phyloP scores from a whole-genome alignment of 2,329 filamentous ascomycete species.

The Sarocladium kiliense region DNA sequence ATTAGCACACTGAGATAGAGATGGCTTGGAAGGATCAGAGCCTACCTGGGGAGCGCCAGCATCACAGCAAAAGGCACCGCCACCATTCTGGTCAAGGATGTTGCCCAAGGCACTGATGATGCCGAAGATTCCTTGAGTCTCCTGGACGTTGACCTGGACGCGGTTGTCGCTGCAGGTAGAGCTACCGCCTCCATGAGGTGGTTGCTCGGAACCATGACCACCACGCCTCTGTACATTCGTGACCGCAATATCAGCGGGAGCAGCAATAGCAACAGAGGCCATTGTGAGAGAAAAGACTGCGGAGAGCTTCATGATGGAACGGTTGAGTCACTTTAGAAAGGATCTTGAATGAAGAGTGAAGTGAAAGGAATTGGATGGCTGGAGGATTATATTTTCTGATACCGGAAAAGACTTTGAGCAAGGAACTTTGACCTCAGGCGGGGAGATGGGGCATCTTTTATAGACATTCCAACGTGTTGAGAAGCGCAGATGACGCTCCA shows the following conservation, averaged over 20 bases:
- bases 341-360: neutral
- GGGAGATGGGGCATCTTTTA: neutral
- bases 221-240: neutral
- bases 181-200: neutral
- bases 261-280: slow-evolving; percentile 3
- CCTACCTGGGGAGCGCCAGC: slow-evolving; percentile 4
- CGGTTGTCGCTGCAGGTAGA: slow-evolving; percentile 3
- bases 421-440: neutral
- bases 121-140: slow-evolving; percentile 1
- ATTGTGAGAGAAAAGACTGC: slow-evolving; percentile 1
- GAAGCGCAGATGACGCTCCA: neutral
- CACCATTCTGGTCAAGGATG: slow-evolving; percentile 1
- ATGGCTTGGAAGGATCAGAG: neutral
- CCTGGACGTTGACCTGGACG: slow-evolving; percentile 8
- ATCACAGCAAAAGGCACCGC: slow-evolving; percentile 5
- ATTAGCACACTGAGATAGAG: too few relatives aligned
- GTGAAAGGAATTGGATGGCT: neutral
- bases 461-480: neutral
- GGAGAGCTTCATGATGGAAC: slow-evolving; percentile 4
- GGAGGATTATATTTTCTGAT: neutral
- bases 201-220: neutral
- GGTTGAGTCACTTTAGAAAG: neutral
- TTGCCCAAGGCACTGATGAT: neutral
- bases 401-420: neutral
- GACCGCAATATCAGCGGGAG: neutral